Evolutionary conservation across 1,284 basidiomycete species (phyloP), one percentile per base, ranked within the genome.

Genomic region (Filobasidium uniguttulatum): DNA sequence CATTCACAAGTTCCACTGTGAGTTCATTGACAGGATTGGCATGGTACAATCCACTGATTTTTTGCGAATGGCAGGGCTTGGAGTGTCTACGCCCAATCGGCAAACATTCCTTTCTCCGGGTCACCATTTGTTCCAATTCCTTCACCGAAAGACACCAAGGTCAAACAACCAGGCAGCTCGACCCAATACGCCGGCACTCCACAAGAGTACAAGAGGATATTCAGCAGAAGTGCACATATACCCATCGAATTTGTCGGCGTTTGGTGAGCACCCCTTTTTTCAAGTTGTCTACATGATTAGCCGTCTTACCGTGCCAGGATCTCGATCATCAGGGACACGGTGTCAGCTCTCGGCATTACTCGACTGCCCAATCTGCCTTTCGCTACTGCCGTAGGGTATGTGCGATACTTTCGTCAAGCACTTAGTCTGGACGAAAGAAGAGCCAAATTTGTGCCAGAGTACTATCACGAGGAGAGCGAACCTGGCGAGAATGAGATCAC

Each of bases 231-330:
- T 35, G 38, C 45, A 10, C 28, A 58, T n/a, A 62, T 66, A 29
- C 53, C 55, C 17, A 54, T 67, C 12, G 57, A 66, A 23, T 68
- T 65, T 38, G 46, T 67, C 15, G 66, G 66, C 2, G 62, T 64
- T 30, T 63, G 48, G 50, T 40, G 20, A 43, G 47, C 33, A n/a
- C n/a, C n/a, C n/a, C n/a, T n/a, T n/a, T n/a, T n/a, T n/a, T n/a
- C n/a, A n/a, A n/a, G n/a, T n/a, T n/a, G n/a, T n/a, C n/a, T n/a
- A n/a, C n/a, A n/a, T n/a, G n/a, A n/a, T n/a, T n/a, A n/a, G 31
- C 31, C 9, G 9, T 9, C 31, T 33, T 33, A 33, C 31, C 31
- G 31, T 9, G n/a, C 9, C 31, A 33, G 9, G 9, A n/a, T n/a
- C 31, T 33, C 31, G 31, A n/a, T 33, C 31, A 9, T 33, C 15